These are phyloP conservation scores for Diphasiastrum complanatum DNA, from an alignment of 83 land plant species.

Conservation along the genomic window DNA sequence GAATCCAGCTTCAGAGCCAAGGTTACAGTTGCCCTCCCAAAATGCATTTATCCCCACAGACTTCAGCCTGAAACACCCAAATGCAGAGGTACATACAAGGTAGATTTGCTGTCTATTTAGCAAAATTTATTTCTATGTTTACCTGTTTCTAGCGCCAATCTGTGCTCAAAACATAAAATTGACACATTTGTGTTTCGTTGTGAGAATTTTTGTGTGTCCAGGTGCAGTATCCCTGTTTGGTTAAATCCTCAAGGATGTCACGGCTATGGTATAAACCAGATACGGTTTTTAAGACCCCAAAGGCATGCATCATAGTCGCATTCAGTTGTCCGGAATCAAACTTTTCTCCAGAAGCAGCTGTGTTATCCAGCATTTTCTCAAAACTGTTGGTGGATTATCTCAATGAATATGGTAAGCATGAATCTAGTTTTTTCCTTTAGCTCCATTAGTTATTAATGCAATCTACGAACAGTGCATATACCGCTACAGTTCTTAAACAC, in stretches of 20 bases:
- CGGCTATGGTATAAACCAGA: conserved; percentile 85
- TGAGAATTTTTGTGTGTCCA: conserved; percentile 8
- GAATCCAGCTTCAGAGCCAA: conserved; percentile 37
- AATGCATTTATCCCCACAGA: conserved; percentile 85
- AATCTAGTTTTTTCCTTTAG: no score
- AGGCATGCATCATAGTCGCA: conserved; percentile 68
- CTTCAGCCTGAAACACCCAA: conserved; percentile 42
- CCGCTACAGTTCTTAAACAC: no score
- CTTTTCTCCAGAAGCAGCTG: conserved; percentile 70
- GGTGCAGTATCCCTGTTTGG: conserved; percentile 48
- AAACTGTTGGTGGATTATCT: conserved; percentile 70
- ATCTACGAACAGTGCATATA: no score
- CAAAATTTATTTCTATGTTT: no score
- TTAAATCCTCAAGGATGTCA: conserved; percentile 54
- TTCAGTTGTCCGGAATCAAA: conserved; percentile 71
- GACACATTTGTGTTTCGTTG: neutral
- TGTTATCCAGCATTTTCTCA: conserved; percentile 66
- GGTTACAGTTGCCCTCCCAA: conserved; percentile 62
- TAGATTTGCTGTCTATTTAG: no score
- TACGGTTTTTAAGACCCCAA: conserved; percentile 62
- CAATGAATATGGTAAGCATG: conserved; percentile 82
- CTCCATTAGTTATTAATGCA: no score
- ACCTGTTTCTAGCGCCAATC: no score
- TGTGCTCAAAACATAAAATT: no score
- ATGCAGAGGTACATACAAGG: conserved; percentile 38